Conservation (phyloP, 352 stramenopile species). For the Phytopythium litorale region DNA sequence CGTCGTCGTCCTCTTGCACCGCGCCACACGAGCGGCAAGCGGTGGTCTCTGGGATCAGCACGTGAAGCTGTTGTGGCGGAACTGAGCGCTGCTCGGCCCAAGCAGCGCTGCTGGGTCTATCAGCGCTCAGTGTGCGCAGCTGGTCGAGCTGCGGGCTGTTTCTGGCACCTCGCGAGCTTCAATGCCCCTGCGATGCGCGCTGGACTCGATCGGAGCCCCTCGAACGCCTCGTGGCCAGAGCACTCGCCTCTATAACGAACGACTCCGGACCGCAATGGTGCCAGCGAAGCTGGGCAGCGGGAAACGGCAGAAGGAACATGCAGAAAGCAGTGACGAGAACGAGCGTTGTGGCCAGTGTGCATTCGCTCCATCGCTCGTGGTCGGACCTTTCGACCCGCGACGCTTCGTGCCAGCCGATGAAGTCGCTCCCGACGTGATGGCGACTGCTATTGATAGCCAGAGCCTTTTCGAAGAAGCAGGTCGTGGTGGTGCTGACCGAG, state of each 20-base stretch:
- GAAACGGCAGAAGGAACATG: constrained; percentile 1
- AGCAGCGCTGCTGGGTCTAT: background rate
- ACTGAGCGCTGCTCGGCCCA: too few relatives aligned
- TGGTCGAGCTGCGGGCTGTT: background rate
- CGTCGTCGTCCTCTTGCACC: background rate
- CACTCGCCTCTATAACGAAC: constrained; percentile 1
- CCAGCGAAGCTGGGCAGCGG: background rate
- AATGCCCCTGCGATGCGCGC: background rate
- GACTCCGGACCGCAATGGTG: background rate
- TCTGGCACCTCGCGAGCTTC: background rate
- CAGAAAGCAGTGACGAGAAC: background rate
- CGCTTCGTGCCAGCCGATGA: background rate
- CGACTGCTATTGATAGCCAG: background rate
- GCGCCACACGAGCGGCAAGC: background rate
- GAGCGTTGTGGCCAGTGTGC: background rate
- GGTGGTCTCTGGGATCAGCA: background rate
- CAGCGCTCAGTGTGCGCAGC: background rate
- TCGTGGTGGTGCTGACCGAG: background rate
- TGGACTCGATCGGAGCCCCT: background rate
- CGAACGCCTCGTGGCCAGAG: background rate
- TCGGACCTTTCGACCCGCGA: background rate
- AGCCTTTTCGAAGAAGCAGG: background rate
- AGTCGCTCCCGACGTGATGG: background rate
- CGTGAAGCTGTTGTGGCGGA: background rate
- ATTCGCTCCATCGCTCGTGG: background rate